Evolutionary conservation across 2,329 filamentous ascomycete species (phyloP), one percentile per base, ranked within the genome.

Genomic region (Aspergillus sp.): DNA sequence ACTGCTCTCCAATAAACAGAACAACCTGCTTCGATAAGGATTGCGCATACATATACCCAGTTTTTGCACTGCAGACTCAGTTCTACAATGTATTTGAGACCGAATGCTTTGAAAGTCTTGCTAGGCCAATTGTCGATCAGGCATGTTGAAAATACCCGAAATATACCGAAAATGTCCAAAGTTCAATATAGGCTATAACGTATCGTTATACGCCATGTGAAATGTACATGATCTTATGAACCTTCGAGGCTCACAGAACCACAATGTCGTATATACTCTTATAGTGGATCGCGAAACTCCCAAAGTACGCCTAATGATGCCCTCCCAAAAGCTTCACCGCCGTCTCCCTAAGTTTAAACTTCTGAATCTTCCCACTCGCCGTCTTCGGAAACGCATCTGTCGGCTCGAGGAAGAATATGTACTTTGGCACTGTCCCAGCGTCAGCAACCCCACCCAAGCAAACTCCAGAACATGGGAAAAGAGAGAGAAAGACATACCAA

Each of bases 341-440:
- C 68, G 82, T 78, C 15, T 92, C 89, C 68, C 85, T 84, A 67
- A 98, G 73, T 78, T 89, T 93, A 72, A 90, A 97, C 78, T 98
- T 97, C 78, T 96, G 91, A 56, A 98, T 93, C 84, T 99, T 99
- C 23, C 93, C 93, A 72, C 91, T 96, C 6, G 92, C 90, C 37
- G 95, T 99, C 83, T 96, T 97, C 19, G 93, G 93, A 71, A 90
- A 96, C n/a, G 86, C 84, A 1, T 87, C 82, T 0, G 65, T 64
- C 6, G 68, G 65, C 3, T 57, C 46, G 9, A 90, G 81, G 84
- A 90, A 96, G 71, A 96, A 96, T n/a, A 98, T 84, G 70, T 93
- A 86, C 75, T 90, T 95, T 0, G 93, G 93, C 52, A 90, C 90
- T 83, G 55, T 33, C 37, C 8, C 19, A 39, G 21, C 41, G 43